phyloP scores from a whole-genome alignment of 2,329 filamentous ascomycete genomes.

The Fusarium dlaminii region DNA sequence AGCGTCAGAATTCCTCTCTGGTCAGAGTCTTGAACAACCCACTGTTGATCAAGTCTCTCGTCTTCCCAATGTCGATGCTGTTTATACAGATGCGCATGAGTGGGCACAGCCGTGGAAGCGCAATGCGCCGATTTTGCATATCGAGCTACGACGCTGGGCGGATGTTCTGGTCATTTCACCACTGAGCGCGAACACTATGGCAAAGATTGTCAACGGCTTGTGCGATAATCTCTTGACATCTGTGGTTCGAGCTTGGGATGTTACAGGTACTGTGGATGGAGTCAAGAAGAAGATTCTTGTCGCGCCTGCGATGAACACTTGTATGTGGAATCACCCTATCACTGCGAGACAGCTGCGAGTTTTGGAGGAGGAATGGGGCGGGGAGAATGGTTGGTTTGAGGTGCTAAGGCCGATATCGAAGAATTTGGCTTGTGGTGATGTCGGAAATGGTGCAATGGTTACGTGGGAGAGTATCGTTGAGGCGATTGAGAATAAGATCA shows the following conservation, averaged over 20 bases:
- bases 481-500: slow-evolving; percentile 66
- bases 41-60: slow-evolving; percentile 65
- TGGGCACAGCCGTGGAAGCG: slow-evolving; percentile 82
- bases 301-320: slow-evolving; percentile 86
- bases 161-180: slow-evolving; percentile 83
- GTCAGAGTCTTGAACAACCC: slow-evolving; percentile 82
- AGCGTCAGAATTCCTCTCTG: slow-evolving; percentile 78
- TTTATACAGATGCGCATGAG: slow-evolving; percentile 88
- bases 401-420: slow-evolving; percentile 80
- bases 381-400: slow-evolving; percentile 62
- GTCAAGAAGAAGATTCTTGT: slow-evolving; percentile 75
- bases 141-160: slow-evolving; percentile 83
- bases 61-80: slow-evolving; percentile 78
- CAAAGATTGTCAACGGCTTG: slow-evolving; percentile 82
- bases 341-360: slow-evolving; percentile 76
- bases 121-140: slow-evolving; percentile 85
- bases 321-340: slow-evolving; percentile 89
- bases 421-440: slow-evolving; percentile 83
- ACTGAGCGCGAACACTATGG: slow-evolving; percentile 84
- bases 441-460: slow-evolving; percentile 83
- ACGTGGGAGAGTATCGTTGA: slow-evolving; percentile 80
- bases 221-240: slow-evolving; percentile 79
- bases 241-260: slow-evolving; percentile 90
- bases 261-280: slow-evolving; percentile 67
- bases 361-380: slow-evolving; percentile 80